A percentile compares a stretch with the other conserved stretches of the same genome.
These are phyloP conservation scores for Carex cristatella DNA, from an alignment of 176 grass and related monocot genomes.

Conservation along the genomic window DNA sequence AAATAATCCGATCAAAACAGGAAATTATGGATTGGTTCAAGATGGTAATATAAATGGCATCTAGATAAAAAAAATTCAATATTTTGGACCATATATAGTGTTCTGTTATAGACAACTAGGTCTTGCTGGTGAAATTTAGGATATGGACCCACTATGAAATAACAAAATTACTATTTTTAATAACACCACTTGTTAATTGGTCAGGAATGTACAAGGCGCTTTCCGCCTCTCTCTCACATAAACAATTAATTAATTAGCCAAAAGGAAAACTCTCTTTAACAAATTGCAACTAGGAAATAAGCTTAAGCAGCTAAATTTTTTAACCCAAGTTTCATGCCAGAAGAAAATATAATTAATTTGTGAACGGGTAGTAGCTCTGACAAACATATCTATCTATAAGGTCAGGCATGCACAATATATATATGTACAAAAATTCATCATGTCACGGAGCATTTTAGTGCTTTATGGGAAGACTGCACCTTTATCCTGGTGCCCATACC, in stretches of 20 bases:
- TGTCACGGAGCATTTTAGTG: background rate
- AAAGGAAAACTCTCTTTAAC: background rate
- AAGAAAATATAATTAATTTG: background rate
- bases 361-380: background rate
- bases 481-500: constrained; percentile 14
- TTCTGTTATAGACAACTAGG: too few relatives aligned
- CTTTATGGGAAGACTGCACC: constrained; percentile 7
- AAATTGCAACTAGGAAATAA: background rate
- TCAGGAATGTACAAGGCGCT: background rate
- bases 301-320: background rate
- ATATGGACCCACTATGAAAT: too few relatives aligned
- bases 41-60: too few relatives aligned
- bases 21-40: too few relatives aligned
- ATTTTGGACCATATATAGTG: too few relatives aligned
- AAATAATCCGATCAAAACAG: too few relatives aligned
- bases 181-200: background rate
- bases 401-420: background rate
- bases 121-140: too few relatives aligned
- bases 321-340: background rate
- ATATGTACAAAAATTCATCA: background rate
- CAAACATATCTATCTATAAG: background rate
- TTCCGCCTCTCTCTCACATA: background rate
- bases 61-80: too few relatives aligned
- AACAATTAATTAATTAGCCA: background rate
- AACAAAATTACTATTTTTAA: too few relatives aligned